Evolutionary conservation across 768 basidiomycete genomes (phyloP), one percentile per base, ranked within the genome.

Genomic region (Phlebiopsis gigantea): DNA sequence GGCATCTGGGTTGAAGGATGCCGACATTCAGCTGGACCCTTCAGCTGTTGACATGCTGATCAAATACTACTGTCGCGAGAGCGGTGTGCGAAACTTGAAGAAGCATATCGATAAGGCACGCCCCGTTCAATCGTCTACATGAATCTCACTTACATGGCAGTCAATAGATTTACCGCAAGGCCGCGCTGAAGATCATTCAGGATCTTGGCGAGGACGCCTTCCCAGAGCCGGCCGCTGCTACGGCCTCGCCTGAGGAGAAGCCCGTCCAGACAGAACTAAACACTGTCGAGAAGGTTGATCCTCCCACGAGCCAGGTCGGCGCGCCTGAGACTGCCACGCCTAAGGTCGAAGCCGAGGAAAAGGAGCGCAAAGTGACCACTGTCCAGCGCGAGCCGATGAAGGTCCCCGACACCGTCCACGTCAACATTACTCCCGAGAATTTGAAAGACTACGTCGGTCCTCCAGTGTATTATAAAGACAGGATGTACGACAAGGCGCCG

Each of bases 371-470:
- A 62, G 80, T 90, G 28, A 97, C 93, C 5, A 96, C 93, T 1
- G 77, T 79, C 53, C 80, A 88, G 46, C 84, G 92, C 41, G 75
- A 88, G 66, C 93, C 96, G 2, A 77, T 98, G 68, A 75, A 78
- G 39, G 83, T 99, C 5, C 97, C 96, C 0, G 76, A 80, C 5
- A 72, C 78, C 5, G 87, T 98, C 0, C 86, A 87, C 67, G 80
- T 99, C 15, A 76, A 77, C 39, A 92, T 99, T 66, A 88, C 86
- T 0, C 80, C 87, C 0, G 91, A 93, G 34, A 96, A 92, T 61
- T 69, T 99, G 64, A 92, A 95, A 72, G 95, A 96, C 57, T 99
- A 98, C 62, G 95, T 99, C 31, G 97, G 97, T 0, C 94, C 96
- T 14, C 91, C 91, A 6, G 78, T 97, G 45, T 98, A 97, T 69